These are phyloP conservation scores for Mycena rosella DNA, from an alignment of 768 basidiomycete genomes.

Conservation along the genomic window DNA sequence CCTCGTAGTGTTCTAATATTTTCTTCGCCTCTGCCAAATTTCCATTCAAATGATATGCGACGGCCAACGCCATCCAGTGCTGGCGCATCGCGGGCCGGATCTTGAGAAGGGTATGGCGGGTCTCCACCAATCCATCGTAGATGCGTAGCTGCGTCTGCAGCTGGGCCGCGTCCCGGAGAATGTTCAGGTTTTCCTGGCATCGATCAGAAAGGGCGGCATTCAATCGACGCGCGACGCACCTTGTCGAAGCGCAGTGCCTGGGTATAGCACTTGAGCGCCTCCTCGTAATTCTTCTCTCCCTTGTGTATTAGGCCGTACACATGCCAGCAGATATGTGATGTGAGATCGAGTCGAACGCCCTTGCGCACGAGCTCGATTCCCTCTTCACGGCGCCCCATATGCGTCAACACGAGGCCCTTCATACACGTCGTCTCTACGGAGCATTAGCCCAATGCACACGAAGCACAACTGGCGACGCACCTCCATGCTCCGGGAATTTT, in stretches of 20 bases:
- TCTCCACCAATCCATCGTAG: constrained; percentile 83
- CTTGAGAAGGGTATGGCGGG: constrained; percentile 83
- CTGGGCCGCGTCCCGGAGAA: constrained; percentile 90
- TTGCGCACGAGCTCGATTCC: constrained; percentile 88
- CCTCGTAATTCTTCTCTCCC: constrained; percentile 94
- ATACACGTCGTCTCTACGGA: constrained; percentile 91
- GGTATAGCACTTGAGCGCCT: constrained; percentile 92
- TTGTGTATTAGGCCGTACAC: constrained; percentile 96
- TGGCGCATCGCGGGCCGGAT: constrained; percentile 86
- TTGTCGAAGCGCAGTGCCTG: constrained; percentile 92
- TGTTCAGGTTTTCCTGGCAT: constrained; percentile 90
- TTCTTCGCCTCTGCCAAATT: constrained; percentile 77
- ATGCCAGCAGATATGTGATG: constrained; percentile 98
- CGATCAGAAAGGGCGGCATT: constrained; percentile 2
- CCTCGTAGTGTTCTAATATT: constrained; percentile 79
- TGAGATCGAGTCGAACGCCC: constrained; percentile 83
- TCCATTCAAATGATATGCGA: constrained; percentile 89
- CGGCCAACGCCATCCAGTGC: constrained; percentile 91
- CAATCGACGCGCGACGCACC: constrained; percentile 58
- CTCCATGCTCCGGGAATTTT: constrained; percentile 96
- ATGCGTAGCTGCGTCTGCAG: constrained; percentile 90
- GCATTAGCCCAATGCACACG: neutral
- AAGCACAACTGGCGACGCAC: constrained; percentile 57
- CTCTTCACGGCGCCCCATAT: constrained; percentile 84
- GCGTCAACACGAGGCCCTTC: constrained; percentile 91